Conservation (phyloP, 805 yeast species). For the Lipomyces kockii region DNA sequence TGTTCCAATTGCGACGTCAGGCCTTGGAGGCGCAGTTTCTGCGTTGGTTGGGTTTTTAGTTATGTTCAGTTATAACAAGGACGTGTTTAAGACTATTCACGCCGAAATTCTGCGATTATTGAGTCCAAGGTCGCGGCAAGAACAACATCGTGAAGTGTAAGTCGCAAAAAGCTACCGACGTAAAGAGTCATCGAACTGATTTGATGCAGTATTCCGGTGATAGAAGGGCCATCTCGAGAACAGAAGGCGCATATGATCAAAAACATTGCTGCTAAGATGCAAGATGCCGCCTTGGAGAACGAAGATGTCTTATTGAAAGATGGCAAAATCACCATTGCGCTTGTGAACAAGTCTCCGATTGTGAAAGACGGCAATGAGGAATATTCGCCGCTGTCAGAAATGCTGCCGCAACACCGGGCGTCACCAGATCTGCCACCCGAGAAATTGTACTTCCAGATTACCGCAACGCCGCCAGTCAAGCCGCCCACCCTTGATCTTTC, state of each 20-base stretch:
- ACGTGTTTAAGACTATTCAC: neutral
- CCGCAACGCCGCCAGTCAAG: neutral
- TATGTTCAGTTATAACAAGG: constrained; percentile 4
- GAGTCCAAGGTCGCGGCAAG: neutral
- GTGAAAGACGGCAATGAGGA: constrained; percentile 1
- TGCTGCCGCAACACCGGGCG: neutral
- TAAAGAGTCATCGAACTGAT: neutral
- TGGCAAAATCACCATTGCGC: constrained; percentile 1
- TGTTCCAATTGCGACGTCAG: neutral
- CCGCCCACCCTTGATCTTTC: neutral
- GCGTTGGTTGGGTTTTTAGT: constrained; percentile 16
- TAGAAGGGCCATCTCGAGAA: neutral
- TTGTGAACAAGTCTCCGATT: neutral
- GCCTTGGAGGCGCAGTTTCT: neutral
- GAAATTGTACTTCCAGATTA: neutral
- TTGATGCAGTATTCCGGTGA: neutral
- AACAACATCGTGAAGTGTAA: neutral
- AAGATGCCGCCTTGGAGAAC: neutral
- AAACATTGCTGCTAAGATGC: neutral
- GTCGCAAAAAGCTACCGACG: neutral
- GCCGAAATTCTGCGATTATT: neutral
- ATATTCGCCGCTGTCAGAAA: neutral
- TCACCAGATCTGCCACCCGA: neutral
- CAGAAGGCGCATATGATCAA: neutral
- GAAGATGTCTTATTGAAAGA: neutral